Evolutionary conservation across 371 early-diverging fungal genomes (phyloP), one percentile per base, ranked within the genome.

Genomic region (Conidiobolus incongruus): DNA sequence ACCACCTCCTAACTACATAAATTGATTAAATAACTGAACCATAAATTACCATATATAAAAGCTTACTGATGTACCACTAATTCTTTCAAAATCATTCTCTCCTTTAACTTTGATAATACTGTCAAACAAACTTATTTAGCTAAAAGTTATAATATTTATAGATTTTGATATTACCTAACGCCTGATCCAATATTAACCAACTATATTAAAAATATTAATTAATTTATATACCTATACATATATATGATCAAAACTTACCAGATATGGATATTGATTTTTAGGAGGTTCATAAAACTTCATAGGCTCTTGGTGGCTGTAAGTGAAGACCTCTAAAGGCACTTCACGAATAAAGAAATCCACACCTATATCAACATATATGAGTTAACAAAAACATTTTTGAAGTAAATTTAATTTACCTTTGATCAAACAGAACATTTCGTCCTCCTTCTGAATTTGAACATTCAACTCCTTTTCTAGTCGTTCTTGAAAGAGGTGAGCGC

Each of bases 301-400:
- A 26, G 15, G 29, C 6, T 47, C 29, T 8, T 43, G 20, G 6
- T 15, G 4, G 34, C 16, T 65, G 52, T 88, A 95, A 7, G 86
- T 84, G 53, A 92, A 95, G n/a, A 86, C 90, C 61, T 95, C 95
- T 54, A 86, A 77, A 0, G 90, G 80, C 45, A 94, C 81, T 52
- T 91, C 79, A 21, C 80, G 72, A 29, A 91, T 82, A 28, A 90
- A 68, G 57, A 92, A 95, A 61, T 84, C 88, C 20, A 91, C 61
- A 26, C 89, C 84, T 67, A 4, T 17, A 31, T 20, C 30, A 21
- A 20, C 13, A 33, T 44, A 23, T 12, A 24, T 19, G 17, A 22
- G 35, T 24, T 32, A 26, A 29, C 10, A 24, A 12, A 29, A 41
- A 34, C 16, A 17, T 29, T 11, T 12, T 33, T 11, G 22, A 28